A percentile compares a stretch with the other conserved stretches of the same genome.
These are phyloP conservation scores for Fusarium sp. DNA, from an alignment of 2,329 filamentous ascomycete genomes.

Conservation along the genomic window DNA sequence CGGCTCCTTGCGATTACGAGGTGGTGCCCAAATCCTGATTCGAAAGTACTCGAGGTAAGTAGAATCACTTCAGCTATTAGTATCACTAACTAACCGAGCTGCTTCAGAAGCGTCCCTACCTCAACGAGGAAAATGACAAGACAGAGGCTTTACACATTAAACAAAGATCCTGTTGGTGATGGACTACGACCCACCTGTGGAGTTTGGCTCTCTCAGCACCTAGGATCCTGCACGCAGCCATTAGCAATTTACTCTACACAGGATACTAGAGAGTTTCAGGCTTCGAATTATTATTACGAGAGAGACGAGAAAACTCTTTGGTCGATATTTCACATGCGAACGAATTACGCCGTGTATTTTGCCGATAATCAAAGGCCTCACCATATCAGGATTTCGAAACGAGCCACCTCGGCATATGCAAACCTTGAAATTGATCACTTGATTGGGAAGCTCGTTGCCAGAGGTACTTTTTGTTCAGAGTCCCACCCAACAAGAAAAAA, in stretches of 20 bases:
- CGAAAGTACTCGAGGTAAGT: constrained; percentile 9
- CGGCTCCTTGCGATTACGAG: not conserved
- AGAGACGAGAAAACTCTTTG: not conserved
- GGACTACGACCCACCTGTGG: not conserved
- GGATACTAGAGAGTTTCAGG: not conserved
- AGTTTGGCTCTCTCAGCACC: not conserved
- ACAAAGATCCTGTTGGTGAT: not conserved
- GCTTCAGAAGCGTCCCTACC: not conserved
- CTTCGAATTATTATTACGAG: not conserved
- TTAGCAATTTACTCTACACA: not conserved
- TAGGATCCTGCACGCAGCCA: not conserved
- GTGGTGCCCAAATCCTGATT: not conserved
- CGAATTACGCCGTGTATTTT: not conserved
- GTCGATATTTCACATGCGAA: constrained; percentile 19
- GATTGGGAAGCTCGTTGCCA: constrained; percentile 20
- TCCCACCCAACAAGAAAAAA: constrained; percentile 8
- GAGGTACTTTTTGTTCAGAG: constrained; percentile 14
- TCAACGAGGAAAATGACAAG: not conserved
- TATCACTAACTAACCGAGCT: not conserved
- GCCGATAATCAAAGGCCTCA: not conserved
- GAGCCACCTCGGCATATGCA: constrained; percentile 18
- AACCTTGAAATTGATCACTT: constrained; percentile 26
- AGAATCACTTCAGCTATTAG: not conserved
- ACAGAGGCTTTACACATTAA: not conserved
- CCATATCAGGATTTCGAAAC: constrained; percentile 1